phyloP scores from a whole-genome alignment of 257 asterid species.

The Linaria vulgaris region DNA sequence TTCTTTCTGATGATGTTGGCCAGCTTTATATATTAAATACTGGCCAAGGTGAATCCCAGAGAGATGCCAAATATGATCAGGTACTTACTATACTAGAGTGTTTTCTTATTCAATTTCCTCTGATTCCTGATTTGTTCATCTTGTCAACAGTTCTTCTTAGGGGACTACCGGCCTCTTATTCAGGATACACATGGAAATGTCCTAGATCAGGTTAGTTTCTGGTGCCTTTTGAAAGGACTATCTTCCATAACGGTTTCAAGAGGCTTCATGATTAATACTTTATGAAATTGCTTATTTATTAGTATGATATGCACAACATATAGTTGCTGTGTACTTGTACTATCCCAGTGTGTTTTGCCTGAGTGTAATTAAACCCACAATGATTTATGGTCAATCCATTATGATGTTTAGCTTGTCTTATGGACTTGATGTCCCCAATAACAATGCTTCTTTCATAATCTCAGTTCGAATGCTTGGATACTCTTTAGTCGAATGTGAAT shows the following conservation, averaged over 20 bases:
- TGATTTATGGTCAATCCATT: constrained; percentile 11
- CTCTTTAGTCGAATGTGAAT: constrained; percentile 19
- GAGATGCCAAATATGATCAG: constrained; percentile 94
- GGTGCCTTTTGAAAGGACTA: neutral
- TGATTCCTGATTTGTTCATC: constrained; percentile 29
- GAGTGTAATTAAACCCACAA: neutral
- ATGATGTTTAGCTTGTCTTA: neutral
- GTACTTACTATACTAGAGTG: constrained; percentile 31
- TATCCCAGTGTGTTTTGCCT: constrained; percentile 3
- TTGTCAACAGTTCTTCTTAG: constrained; percentile 79
- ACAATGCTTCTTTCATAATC: neutral
- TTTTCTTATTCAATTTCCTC: constrained; percentile 22
- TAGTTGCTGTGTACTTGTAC: neutral
- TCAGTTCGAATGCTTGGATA: neutral
- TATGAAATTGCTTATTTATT: constrained; percentile 12
- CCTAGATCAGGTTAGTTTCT: constrained; percentile 79
- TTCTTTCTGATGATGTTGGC: constrained; percentile 96
- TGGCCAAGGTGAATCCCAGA: constrained; percentile 95
- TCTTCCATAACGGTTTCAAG: constrained; percentile 8
- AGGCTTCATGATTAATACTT: neutral
- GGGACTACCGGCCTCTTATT: constrained; percentile 93
- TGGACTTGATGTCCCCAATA: constrained; percentile 8
- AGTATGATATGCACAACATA: constrained; percentile 4
- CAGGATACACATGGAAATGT: constrained; percentile 93
- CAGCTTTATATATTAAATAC: constrained; percentile 82